Evolutionary conservation across 2,329 filamentous ascomycete species (phyloP), one percentile per base, ranked within the genome.

Genomic region (Conoideocrella luteorostrata): DNA sequence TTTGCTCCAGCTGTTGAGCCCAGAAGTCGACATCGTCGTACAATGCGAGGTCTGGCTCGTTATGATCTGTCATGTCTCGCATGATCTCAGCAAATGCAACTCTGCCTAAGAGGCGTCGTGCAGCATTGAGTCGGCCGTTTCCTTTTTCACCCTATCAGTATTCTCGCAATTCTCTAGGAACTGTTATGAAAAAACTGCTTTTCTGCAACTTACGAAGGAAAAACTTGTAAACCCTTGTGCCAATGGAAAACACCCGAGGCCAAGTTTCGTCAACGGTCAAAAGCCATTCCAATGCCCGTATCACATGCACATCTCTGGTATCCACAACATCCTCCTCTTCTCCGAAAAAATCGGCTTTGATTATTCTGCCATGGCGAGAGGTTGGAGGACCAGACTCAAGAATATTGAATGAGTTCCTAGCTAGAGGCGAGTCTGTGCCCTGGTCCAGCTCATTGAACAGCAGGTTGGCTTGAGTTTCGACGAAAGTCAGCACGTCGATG

Each of bases 281-380:
- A 60, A 91, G 82, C 90, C 91, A 97, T 57, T 94, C 86, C 47
- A 96, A 67, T 29, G 86, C 82, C 45, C 84, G 77, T 36, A 96
- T 88, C 41, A 95, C 72, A 26, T 74, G 64, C 53, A 84, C 78
- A 49, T 91, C 83, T 47, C 84, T 78, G 34, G 72, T 64, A 7
- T 80, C 72, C 9, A 82, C 67, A 9, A 55, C 56, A 44, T 69
- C 70, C 7, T 69, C 66, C 64, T 80, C 71, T 2, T 80, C 77
- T 4, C 82, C 81, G 42, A 90, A 78, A 56, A 95, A 86, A 47
- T 85, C 80, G 5, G 75, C 68, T 57, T 75, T 80, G 44, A 95
- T 76, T n/a, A 77, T 72, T 26, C 81, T 76, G 22, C 84, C 78
- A 24, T 74, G 46, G 33, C 56, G 56, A 20, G 57, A 52, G n/a